Evolutionary conservation across 2,329 filamentous ascomycete species (phyloP).

Genomic region (Aspergillus felis): DNA sequence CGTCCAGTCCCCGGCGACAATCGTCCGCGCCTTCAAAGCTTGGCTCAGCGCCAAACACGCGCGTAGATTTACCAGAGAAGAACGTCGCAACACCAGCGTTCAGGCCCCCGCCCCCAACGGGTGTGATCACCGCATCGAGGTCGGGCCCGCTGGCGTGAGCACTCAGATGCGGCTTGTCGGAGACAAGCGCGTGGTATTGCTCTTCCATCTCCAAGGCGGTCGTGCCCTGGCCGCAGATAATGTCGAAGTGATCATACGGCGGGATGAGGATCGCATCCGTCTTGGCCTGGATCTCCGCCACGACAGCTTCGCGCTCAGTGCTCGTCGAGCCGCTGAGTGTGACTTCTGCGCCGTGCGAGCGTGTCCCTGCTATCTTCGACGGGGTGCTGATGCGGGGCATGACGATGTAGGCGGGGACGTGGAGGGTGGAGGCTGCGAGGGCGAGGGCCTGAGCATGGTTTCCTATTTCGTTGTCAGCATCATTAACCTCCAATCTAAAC

Average conservation of each 20-base stretch:
- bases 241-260: slow-evolving; percentile 88
- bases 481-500: not conserved
- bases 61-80: slow-evolving; percentile 63
- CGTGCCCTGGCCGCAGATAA: slow-evolving; percentile 92
- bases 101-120: slow-evolving; percentile 85
- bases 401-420: slow-evolving; percentile 78
- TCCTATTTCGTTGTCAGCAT: slow-evolving; percentile 49
- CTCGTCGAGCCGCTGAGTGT: slow-evolving; percentile 79
- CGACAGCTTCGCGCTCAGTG: slow-evolving; percentile 74
- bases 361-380: slow-evolving; percentile 82
- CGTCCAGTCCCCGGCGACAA: slow-evolving; percentile 64
- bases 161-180: slow-evolving; percentile 23
- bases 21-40: slow-evolving; percentile 81
- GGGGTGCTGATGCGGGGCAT: slow-evolving; percentile 84
- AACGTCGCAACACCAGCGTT: slow-evolving; percentile 77
- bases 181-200: slow-evolving; percentile 60
- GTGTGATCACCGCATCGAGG: slow-evolving; percentile 72
- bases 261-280: slow-evolving; percentile 79
- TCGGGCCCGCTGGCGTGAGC: slow-evolving; percentile 14
- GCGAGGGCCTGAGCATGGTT: slow-evolving; percentile 94
- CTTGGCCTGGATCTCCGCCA: slow-evolving; percentile 61
- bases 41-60: slow-evolving; percentile 85
- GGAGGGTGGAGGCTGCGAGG: slow-evolving; percentile 70
- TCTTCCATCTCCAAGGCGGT: slow-evolving; percentile 74
- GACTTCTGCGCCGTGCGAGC: slow-evolving; percentile 70